Percentiles rank a stretch among this genome's conserved stretches.
These are phyloP conservation scores for Spizellomyces punctatus DNA, from an alignment of 192 early-diverging fungal species.

Conservation along the genomic window DNA sequence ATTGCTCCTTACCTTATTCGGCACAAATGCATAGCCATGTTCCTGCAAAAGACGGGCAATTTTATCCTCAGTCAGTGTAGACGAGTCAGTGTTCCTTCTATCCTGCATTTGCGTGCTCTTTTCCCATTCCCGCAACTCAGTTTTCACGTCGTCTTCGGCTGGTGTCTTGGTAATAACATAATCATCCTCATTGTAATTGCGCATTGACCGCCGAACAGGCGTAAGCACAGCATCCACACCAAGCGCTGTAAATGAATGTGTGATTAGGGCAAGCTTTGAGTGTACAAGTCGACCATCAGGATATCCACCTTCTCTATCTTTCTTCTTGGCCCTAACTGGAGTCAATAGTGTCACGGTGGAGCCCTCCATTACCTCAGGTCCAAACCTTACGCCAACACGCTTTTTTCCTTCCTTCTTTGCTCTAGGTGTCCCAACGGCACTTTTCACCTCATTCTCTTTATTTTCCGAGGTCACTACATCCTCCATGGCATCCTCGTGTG, in stretches of 20 bases:
- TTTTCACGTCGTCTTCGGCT: background rate
- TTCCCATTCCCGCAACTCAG: background rate
- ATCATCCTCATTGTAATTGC: slow-evolving; percentile 14
- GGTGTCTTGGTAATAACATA: background rate
- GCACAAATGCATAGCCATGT: slow-evolving; percentile 18
- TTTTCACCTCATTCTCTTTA: background rate
- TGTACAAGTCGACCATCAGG: background rate
- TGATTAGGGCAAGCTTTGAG: background rate
- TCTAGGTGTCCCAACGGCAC: background rate
- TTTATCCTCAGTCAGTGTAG: background rate
- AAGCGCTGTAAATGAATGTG: slow-evolving; percentile 4
- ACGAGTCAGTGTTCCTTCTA: background rate
- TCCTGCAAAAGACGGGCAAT: background rate
- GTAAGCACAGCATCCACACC: slow-evolving; percentile 19
- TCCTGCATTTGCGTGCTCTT: no score
- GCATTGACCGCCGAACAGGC: slow-evolving; percentile 20
- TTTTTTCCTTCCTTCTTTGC: background rate
- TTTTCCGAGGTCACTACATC: background rate
- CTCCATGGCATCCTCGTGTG: background rate
- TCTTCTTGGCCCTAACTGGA: slow-evolving; percentile 28
- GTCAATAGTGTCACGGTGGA: slow-evolving; percentile 17
- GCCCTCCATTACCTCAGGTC: slow-evolving; percentile 16
- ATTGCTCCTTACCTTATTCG: slow-evolving; percentile 3
- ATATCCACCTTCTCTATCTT: slow-evolving; percentile 21
- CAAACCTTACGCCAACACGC: slow-evolving; percentile 14